Evolutionary conservation across 176 grass and related monocot genomes (phyloP).

Genomic region (Paspalum vaginatum): DNA sequence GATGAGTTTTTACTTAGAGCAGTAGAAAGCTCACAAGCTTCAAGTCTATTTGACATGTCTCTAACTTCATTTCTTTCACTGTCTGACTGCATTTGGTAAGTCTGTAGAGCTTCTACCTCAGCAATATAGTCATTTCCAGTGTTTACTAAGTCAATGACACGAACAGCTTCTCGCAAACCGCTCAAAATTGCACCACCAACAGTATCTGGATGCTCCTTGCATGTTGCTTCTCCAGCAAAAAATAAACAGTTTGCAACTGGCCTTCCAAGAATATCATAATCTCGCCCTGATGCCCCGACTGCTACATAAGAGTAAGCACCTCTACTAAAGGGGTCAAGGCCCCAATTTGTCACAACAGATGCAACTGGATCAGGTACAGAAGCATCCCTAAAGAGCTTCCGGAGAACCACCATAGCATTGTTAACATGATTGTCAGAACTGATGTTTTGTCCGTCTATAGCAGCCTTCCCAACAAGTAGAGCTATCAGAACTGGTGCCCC

Average conservation of each 20-base stretch:
- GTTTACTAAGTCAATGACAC: slow-evolving; percentile 79
- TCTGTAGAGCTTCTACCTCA: slow-evolving; percentile 86
- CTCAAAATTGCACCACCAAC: slow-evolving; percentile 99
- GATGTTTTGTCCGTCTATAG: slow-evolving; percentile 77
- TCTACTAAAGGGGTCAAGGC: slow-evolving; percentile 89
- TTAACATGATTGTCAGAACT: slow-evolving; percentile 73
- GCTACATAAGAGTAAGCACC: slow-evolving; percentile 98
- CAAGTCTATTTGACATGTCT: slow-evolving; percentile 86
- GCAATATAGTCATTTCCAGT: slow-evolving; percentile 80
- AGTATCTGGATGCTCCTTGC: slow-evolving; percentile 99
- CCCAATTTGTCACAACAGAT: slow-evolving; percentile 98
- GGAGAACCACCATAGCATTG: slow-evolving; percentile 84
- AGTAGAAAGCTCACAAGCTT: slow-evolving; percentile 74
- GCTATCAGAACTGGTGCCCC: slow-evolving; percentile 85
- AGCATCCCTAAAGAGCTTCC: slow-evolving; percentile 79
- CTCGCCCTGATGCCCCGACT: slow-evolving; percentile 82
- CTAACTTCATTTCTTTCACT: slow-evolving; percentile 89
- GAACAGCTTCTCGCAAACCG: slow-evolving; percentile 93
- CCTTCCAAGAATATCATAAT: slow-evolving; percentile 94
- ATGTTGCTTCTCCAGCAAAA: slow-evolving; percentile 97
- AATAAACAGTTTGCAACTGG: slow-evolving; percentile 93
- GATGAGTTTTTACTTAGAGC: slow-evolving; percentile 71
- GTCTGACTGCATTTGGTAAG: slow-evolving; percentile 72
- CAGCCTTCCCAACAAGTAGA: slow-evolving; percentile 93
- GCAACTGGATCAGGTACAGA: slow-evolving; percentile 89